Evolutionary conservation across 2,329 filamentous ascomycete species (phyloP).

Genomic region (Plectosphaerella cucumerina): DNA sequence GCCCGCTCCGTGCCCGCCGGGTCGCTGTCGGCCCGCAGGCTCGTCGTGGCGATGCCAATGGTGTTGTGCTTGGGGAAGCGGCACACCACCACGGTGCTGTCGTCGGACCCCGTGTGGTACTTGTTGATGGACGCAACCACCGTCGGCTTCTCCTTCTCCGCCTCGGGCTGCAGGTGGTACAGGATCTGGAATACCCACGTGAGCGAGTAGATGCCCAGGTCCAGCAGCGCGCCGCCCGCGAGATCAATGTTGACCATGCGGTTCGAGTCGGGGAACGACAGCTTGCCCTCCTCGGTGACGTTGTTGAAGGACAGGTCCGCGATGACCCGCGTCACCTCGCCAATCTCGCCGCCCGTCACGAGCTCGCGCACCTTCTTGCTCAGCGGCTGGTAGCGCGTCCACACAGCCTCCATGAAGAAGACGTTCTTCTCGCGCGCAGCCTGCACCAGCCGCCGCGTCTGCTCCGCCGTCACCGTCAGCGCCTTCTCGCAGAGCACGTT

Average conservation of each 20-base stretch:
- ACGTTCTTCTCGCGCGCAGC: conserved; percentile 69
- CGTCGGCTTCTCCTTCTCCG: conserved; percentile 60
- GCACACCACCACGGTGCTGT: conserved; percentile 72
- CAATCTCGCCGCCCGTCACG: conserved; percentile 49
- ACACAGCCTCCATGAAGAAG: conserved; percentile 83
- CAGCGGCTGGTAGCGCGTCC: conserved; percentile 85
- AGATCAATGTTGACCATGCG: conserved; percentile 81
- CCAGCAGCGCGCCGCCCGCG: conserved; percentile 77
- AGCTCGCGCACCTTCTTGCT: conserved; percentile 72
- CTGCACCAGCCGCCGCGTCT: conserved; percentile 67
- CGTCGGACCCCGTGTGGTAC: conserved; percentile 71
- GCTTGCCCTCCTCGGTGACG: conserved; percentile 54
- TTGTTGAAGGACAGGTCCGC: conserved; percentile 60
- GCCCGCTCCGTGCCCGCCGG: conserved; percentile 49
- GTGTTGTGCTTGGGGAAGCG: conserved; percentile 66
- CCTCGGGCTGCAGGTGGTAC: conserved; percentile 71
- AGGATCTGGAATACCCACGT: conserved; percentile 90
- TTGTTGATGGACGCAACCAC: conserved; percentile 68
- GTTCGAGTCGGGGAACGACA: conserved; percentile 56
- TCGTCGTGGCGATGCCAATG: conserved; percentile 69
- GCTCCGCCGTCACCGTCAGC: conserved; percentile 77
- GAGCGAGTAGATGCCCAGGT: conserved; percentile 83
- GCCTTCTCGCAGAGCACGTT: conserved; percentile 89
- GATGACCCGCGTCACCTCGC: conserved; percentile 54
- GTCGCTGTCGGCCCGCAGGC: conserved; percentile 57